A percentile compares a stretch with the other conserved stretches of the same genome.
phyloP scores from a whole-genome alignment of 2,329 filamentous ascomycete genomes.

The Myriosclerotinia scirpicola region DNA sequence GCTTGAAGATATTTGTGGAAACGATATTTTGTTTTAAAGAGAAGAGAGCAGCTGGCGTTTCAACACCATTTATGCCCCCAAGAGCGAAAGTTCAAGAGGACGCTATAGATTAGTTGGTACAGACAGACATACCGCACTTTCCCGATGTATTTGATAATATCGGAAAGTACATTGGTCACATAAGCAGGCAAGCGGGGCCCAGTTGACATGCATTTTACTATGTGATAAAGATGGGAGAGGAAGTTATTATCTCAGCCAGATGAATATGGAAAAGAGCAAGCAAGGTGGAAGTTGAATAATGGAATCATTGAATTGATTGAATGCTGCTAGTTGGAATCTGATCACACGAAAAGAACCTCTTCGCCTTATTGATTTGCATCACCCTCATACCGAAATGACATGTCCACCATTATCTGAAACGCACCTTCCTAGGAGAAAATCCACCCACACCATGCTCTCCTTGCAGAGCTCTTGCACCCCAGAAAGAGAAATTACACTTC shows the following conservation, averaged over 20 bases:
- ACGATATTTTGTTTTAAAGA: background rate
- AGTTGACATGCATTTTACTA: too few species aligned
- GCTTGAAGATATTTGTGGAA: background rate
- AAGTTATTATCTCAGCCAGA: too few species aligned
- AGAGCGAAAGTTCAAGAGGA: too few species aligned
- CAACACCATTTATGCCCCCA: background rate
- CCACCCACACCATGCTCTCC: background rate
- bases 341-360: background rate
- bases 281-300: background rate
- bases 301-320: background rate
- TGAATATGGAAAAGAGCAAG: background rate
- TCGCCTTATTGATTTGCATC: background rate
- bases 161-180: too few species aligned
- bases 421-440: background rate
- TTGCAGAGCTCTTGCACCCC: background rate
- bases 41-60: background rate
- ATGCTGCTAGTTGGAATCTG: background rate
- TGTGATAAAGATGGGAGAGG: too few species aligned
- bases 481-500: background rate
- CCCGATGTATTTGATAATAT: too few species aligned
- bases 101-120: too few species aligned
- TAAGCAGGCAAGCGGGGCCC: too few species aligned
- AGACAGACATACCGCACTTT: too few species aligned
- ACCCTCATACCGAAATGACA: background rate
- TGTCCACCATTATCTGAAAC: background rate